These are phyloP conservation scores for Ceratocystis eucalypticola DNA, from an alignment of 2,329 filamentous ascomycete species.

Conservation along the genomic window DNA sequence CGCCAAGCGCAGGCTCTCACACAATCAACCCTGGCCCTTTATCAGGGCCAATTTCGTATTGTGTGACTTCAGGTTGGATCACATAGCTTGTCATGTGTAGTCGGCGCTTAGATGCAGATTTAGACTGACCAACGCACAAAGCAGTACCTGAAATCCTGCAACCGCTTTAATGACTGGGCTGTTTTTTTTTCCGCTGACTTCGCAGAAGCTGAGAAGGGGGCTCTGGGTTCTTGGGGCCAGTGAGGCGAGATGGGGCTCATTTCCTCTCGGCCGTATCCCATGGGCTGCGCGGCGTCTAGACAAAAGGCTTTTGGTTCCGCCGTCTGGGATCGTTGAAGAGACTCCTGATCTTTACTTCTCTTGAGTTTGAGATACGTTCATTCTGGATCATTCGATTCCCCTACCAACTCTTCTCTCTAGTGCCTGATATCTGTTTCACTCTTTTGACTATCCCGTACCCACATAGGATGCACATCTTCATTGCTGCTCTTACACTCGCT, in stretches of 20 bases:
- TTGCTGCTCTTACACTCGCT: not conserved
- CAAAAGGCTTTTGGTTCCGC: constrained; percentile 1
- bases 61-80: not conserved
- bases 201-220: not conserved
- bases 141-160: not conserved
- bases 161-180: not conserved
- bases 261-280: not conserved
- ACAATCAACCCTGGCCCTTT: not conserved
- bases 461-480: not conserved
- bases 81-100: constrained; percentile 6
- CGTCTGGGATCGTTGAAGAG: not conserved
- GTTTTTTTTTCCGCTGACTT: not conserved
- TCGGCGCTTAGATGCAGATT: constrained; percentile 9
- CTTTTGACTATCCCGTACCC: not conserved
- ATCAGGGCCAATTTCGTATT: constrained; percentile 2
- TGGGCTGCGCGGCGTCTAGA: not conserved
- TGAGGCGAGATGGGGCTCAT: not conserved
- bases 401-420: not conserved
- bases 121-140: not conserved
- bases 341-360: not conserved
- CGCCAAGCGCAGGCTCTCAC: not conserved
- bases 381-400: not conserved
- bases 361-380: not conserved
- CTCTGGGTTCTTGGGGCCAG: not conserved
- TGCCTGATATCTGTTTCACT: not conserved